Evolutionary conservation across 768 basidiomycete species (phyloP).

Genomic region (Podaxis sp.): DNA sequence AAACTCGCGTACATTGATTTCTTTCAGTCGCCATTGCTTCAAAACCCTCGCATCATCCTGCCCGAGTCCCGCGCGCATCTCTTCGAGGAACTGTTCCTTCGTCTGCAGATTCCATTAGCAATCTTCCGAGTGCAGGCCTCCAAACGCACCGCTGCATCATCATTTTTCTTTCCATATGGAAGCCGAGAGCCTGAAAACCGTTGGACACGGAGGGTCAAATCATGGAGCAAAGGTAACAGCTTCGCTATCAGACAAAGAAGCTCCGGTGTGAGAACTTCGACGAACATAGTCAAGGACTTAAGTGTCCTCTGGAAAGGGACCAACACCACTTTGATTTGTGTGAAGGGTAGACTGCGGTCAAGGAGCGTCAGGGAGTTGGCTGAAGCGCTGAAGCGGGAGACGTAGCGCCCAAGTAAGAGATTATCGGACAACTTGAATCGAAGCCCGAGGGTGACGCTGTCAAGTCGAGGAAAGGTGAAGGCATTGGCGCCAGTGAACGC

Average conservation of each 20-base stretch:
- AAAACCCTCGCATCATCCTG: background rate
- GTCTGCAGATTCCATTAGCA: background rate
- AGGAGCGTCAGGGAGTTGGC: background rate
- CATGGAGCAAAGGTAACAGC: background rate
- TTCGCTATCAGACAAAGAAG: background rate
- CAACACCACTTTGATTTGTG: background rate
- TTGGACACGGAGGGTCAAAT: constrained; percentile 1
- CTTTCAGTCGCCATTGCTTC: background rate
- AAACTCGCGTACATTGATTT: constrained; percentile 1
- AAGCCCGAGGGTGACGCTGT: background rate
- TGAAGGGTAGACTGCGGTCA: background rate
- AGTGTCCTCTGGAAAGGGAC: background rate
- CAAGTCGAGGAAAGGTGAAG: background rate
- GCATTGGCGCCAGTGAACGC: background rate
- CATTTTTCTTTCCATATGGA: background rate
- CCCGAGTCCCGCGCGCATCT: background rate
- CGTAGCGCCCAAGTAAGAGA: background rate
- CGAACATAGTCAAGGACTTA: background rate
- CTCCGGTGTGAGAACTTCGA: background rate
- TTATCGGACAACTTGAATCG: background rate
- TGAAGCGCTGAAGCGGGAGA: constrained; percentile 1
- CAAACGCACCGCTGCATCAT: background rate
- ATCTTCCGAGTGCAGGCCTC: background rate
- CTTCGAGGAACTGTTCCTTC: background rate
- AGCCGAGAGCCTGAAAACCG: background rate